Base-by-base conservation (phyloP, 345 rosid species). In the Euphorbia peplus region DNA sequence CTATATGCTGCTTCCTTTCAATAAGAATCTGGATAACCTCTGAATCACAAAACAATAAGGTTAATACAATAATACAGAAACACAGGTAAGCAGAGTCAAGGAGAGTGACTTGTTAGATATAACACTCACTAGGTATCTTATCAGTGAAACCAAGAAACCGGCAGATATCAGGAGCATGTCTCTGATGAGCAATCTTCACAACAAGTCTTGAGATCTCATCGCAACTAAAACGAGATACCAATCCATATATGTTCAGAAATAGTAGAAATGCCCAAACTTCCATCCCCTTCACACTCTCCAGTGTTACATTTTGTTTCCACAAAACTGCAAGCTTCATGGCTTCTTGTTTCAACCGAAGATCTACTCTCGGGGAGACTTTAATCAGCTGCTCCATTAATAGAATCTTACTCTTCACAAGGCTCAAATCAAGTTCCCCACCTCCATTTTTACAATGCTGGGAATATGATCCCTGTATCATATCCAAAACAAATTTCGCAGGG, bases 401-500 rank as follows among this genome's bases (percentile, higher is more conserved):
- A 42, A 78, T 60, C 19, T 29, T 48, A n/a, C 15, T 28, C 58
- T 71, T 70, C 15, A 71, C 12, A 19, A 61, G 10, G 42, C 51
- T 63, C 65, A 71, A 81, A 55, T 76, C 71, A 4, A 73, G 52
- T 15, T 64, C 68, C 11, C 58, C 16, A 42, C 22, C 55, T 30
- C n/a, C 64, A 15, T 64, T 67, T 37, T 48, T 72, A 25, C 37
- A 42, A 9, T 53, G 61, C 15, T 64, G 63, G 50, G 53, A 55
- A 59, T 39, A 70, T 7, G 59, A 65, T 56, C 67, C 74, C 53
- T 50, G 71, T 63, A 85, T 22, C 56, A 74, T 55, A 73, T 72
- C 76, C 42, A 83, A 56, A 48, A 79, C 82, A 51, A 77, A 68
- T 60, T 42, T 67, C 60, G 83, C 83, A 11, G 82, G 85, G 22